Evolutionary conservation across 2,329 filamentous ascomycete species (phyloP), one percentile per base, ranked within the genome.

Genomic region (Sodiomyces alkalinus): DNA sequence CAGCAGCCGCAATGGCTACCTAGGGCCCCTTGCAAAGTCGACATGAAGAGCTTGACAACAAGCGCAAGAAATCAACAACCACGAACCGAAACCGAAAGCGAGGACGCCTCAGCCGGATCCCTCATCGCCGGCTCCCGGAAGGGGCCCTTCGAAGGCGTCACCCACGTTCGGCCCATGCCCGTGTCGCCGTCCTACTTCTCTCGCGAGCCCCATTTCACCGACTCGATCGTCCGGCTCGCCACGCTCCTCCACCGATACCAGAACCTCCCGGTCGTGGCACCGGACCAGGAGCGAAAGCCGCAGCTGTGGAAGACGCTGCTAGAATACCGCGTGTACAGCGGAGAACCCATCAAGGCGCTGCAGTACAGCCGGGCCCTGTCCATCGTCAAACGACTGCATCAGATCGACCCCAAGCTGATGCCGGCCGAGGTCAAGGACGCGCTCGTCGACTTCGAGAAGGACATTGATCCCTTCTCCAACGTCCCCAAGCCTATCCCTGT

Each of bases 101-200:
- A 10, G 15, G 8, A n/a, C 34, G n/a, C n/a, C n/a, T n/a, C n/a
- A n/a, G n/a, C n/a, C n/a, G n/a, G n/a, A n/a, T n/a, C n/a, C n/a
- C n/a, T n/a, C n/a, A n/a, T n/a, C n/a, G n/a, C 17, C 20, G 12
- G 32, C 33, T 7, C 34, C 32, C 17, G 22, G n/a, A n/a, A 40
- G 10, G 38, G 46, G 0, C 47, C 52, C 1, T 47, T 52, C n/a
- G 34, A 46, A 8, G 45, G 45, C 23, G 38, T 54, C 17, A 39
- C 43, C 16, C 65, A 71, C 39, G 74, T 80, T 29, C 81, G 90
- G 39, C 62, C 92, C 14, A 60, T 94, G 19, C 90, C 90, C 13
- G 66, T 68, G 16, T 93, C 86, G 19, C 76, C 82, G 3, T 90
- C 87, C n/a, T 98, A 98, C 58, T 98, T 96, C 60, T 86, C 83